A percentile compares a stretch with the other conserved stretches of the same genome.
These are phyloP conservation scores for Talaromyces stipitatus DNA, from an alignment of 495 filamentous ascomycete genomes.

Conservation along the genomic window DNA sequence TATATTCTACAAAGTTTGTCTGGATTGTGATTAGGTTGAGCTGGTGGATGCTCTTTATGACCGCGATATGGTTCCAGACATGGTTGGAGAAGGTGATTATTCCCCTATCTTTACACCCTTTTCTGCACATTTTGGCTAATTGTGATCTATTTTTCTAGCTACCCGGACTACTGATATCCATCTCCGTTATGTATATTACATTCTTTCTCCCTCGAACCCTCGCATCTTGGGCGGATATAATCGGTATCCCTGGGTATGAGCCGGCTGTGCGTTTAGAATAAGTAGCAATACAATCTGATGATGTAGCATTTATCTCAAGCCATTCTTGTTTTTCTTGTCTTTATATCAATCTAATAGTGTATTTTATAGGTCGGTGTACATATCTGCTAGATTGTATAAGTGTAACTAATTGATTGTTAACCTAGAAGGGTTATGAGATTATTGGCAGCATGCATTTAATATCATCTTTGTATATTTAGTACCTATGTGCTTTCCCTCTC, in stretches of 20 bases:
- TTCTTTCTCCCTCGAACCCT: slow-evolving; percentile 70
- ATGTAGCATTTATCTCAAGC: not conserved
- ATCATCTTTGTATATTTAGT: too few species aligned
- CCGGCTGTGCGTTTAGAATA: not conserved
- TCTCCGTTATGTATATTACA: slow-evolving; percentile 58
- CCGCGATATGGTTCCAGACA: slow-evolving; percentile 93
- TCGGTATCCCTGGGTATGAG: slow-evolving; percentile 62
- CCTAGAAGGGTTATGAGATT: too few species aligned
- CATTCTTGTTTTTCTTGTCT: not conserved
- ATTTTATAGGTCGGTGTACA: not conserved
- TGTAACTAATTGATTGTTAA: too few species aligned
- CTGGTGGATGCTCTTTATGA: slow-evolving; percentile 97
- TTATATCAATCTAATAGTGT: not conserved
- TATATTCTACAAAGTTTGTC: slow-evolving; percentile 43
- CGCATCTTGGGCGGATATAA: slow-evolving; percentile 51
- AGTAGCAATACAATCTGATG: not conserved
- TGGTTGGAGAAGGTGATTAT: slow-evolving; percentile 86
- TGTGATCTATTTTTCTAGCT: slow-evolving; percentile 39
- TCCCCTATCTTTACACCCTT: not conserved
- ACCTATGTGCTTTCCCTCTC: too few species aligned
- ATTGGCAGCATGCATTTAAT: too few species aligned
- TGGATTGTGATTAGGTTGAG: slow-evolving; percentile 48
- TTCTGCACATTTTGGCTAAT: slow-evolving; percentile 15
- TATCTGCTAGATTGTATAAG: not conserved
- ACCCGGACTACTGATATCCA: slow-evolving; percentile 64